Evolutionary conservation across 108 stramenopile genomes (phyloP).

Genomic region (Pseudonitzschia multiseries): DNA sequence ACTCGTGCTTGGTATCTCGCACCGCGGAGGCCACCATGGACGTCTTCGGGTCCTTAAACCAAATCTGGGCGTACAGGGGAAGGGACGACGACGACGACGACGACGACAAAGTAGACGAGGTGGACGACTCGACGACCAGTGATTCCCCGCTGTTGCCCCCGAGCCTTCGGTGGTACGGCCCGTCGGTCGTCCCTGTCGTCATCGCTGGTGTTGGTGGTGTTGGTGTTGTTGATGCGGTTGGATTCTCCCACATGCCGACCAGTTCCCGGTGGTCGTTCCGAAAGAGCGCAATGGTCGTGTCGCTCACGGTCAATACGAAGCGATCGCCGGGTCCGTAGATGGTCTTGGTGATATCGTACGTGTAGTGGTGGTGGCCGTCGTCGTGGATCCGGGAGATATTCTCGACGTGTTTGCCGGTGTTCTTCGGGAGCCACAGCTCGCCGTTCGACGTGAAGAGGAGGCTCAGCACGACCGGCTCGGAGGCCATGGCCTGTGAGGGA

Average conservation of each 20-base stretch:
- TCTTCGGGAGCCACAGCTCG: conserved; percentile 1
- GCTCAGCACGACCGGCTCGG: not conserved
- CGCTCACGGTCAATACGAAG: not conserved
- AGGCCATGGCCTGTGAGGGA: not conserved
- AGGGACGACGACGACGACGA: not conserved
- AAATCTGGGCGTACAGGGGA: conserved; percentile 2
- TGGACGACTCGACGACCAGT: not conserved
- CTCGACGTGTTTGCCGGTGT: not conserved
- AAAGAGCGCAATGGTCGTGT: not conserved
- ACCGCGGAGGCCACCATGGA: not conserved
- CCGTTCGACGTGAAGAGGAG: not conserved
- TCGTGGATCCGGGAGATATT: not conserved
- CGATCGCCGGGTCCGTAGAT: conserved; percentile 2
- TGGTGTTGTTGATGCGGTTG: not conserved
- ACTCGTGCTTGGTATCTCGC: no score
- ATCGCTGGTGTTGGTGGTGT: no score
- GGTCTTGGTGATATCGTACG: not conserved
- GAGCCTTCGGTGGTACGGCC: no score
- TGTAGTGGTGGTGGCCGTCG: not conserved
- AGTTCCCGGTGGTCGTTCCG: conserved; percentile 5
- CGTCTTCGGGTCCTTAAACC: not conserved
- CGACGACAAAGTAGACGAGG: not conserved
- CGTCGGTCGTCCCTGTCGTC: no score
- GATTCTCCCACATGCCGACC: conserved; percentile 7
- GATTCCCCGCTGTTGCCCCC: no score